A percentile compares a stretch with the other conserved stretches of the same genome.
phyloP scores from a whole-genome alignment of 805 yeast species.

The Cyberlindnera bimundalis region DNA sequence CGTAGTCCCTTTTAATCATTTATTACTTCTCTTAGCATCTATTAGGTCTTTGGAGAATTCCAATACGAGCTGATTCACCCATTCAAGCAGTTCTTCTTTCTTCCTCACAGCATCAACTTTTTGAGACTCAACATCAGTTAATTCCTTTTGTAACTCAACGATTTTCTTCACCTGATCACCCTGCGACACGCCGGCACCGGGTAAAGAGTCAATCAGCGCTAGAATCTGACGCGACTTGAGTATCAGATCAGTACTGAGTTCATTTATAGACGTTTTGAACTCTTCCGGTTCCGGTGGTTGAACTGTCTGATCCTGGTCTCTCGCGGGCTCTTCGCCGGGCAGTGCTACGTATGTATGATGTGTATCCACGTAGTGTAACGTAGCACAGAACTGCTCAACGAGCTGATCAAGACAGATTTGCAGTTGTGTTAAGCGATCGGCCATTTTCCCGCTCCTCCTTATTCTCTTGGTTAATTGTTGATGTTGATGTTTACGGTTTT shows the following conservation, averaged over 20 bases:
- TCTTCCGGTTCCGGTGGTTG: conserved; percentile 44
- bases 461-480: background rate
- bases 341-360: conserved; percentile 57
- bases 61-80: conserved; percentile 64
- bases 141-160: conserved; percentile 55
- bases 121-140: conserved; percentile 55
- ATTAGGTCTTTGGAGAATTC: conserved; percentile 39
- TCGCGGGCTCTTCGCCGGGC: conserved; percentile 48
- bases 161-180: conserved; percentile 67
- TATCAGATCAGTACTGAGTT: conserved; percentile 80
- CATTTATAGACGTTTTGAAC: conserved; percentile 52
- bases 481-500: too few relatives aligned
- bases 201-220: conserved; percentile 80
- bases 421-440: conserved; percentile 86
- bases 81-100: conserved; percentile 58
- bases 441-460: conserved; percentile 79
- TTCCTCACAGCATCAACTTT: conserved; percentile 54
- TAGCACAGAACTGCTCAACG: conserved; percentile 75
- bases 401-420: conserved; percentile 82
- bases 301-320: conserved; percentile 59
- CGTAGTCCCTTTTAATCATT: background rate
- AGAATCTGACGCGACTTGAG: conserved; percentile 83
- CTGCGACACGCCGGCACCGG: conserved; percentile 87
- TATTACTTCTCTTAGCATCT: conserved; percentile 27
- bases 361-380: conserved; percentile 75